Percentiles rank a stretch among this genome's conserved stretches.
Conservation (phyloP, 257 asterid species). For the Catharanthus roseus region DNA sequence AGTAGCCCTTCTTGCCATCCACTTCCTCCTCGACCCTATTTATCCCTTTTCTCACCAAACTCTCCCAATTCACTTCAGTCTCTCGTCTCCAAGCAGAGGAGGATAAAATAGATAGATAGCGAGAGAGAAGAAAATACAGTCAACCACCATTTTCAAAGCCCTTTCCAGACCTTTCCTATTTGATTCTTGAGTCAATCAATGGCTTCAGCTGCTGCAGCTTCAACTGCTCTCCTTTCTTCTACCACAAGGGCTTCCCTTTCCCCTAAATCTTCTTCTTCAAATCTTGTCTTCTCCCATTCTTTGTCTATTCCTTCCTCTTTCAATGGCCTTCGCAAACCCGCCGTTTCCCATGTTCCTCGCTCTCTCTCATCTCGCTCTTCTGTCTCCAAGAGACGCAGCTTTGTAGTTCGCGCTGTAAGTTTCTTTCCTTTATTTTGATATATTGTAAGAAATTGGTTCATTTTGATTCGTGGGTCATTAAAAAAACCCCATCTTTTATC, state of each 20-base stretch:
- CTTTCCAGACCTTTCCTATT: background rate
- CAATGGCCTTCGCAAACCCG: conserved; percentile 37
- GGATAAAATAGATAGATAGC: background rate
- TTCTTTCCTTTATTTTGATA: background rate
- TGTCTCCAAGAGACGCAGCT: conserved; percentile 29
- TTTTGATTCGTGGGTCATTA: background rate
- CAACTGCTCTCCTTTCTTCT: background rate
- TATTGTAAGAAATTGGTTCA: background rate
- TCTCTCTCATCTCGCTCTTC: conserved; percentile 34
- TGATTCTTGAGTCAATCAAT: background rate
- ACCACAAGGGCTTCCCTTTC: conserved; percentile 9
- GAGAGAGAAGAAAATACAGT: background rate
- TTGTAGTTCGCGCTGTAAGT: conserved; percentile 64
- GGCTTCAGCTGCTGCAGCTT: conserved; percentile 10
- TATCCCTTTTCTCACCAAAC: background rate
- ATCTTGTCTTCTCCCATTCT: conserved; percentile 28
- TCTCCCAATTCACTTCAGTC: background rate
- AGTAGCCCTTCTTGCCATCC: no score
- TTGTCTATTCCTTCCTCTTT: conserved; percentile 45
- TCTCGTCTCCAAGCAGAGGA: background rate
- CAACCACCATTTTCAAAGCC: background rate
- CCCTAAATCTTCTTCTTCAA: conserved; percentile 30
- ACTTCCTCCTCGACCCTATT: no score
- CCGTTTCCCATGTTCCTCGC: conserved; percentile 33
- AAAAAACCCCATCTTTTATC: no score